Evolutionary conservation across 2,329 filamentous ascomycete species (phyloP), one percentile per base, ranked within the genome.

Genomic region (Sphaerulina vaccinii): DNA sequence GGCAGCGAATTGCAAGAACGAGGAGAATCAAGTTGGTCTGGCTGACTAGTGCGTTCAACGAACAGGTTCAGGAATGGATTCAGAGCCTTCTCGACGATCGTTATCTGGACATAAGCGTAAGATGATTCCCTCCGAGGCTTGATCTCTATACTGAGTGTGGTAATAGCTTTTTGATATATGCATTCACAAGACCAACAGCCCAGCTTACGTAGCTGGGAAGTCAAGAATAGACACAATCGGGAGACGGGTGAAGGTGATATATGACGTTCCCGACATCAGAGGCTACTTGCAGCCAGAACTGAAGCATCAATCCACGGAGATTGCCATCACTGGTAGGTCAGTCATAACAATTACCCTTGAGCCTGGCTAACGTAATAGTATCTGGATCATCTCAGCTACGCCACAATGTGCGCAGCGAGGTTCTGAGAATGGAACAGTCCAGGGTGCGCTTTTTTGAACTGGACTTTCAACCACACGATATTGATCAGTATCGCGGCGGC

Each of bases 151-250:
- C n/a, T n/a, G n/a, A n/a, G n/a, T n/a, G n/a, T n/a, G n/a, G n/a
- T 3, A 38, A 37, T 41, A 47, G 44, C 32, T 47, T n/a, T 19
- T 47, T 19, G 44, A 47, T 47, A 38, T 47, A 13, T 47, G 19
- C 5, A 47, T 47, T 36, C 21, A 47, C 33, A 32, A 29, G 22
- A 5, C 32, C 18, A 21, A 11, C 5, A 32, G 32, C 16, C 32
- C 33, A 1, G 16, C 24, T n/a, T 38, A 8, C 35, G 35, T 8
- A 38, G 35, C 16, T 7, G 35, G 8, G 16, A 15, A 38, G 8
- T 18, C 33, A 16, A 47, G 38, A 32, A 23, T 47, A 11, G 18
- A 23, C 32, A 22, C 8, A 22, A 38, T 47, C 3, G 44, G 44
- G 13, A 16, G 38, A 16, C 44, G 44, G 21, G 5, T 47, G 6